Conservation (phyloP, 371 early-diverging fungal genomes). For the Mortierella sp. region DNA sequence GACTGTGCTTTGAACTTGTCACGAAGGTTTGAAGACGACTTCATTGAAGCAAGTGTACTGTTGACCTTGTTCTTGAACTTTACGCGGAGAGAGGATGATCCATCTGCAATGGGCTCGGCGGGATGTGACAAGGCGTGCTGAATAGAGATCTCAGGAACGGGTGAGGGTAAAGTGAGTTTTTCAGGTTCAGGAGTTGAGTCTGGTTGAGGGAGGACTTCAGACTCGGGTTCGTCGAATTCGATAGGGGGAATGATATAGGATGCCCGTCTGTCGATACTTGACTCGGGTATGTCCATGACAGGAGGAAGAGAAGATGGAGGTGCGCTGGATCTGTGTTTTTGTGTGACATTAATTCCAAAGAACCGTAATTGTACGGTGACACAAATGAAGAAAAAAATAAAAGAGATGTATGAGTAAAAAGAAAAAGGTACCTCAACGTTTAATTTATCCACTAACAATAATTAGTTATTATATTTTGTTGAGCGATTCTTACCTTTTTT, state of each 20-base stretch:
- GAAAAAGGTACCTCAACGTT: not conserved
- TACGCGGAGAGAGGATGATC: slow-evolving; percentile 22
- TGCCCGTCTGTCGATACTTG: slow-evolving; percentile 16
- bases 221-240: slow-evolving; percentile 13
- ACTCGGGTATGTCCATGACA: not conserved
- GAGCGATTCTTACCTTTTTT: slow-evolving; percentile 27
- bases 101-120: not conserved
- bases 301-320: slow-evolving; percentile 17
- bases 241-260: slow-evolving; percentile 37
- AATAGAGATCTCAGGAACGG: not conserved
- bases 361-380: slow-evolving; percentile 3
- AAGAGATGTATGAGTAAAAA: not conserved
- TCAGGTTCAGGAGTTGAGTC: not conserved
- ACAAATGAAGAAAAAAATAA: slow-evolving; percentile 7
- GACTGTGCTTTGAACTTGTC: slow-evolving; percentile 21
- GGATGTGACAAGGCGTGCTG: not conserved
- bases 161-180: not conserved
- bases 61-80: slow-evolving; percentile 44
- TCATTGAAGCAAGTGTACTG: slow-evolving; percentile 41
- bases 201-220: not conserved
- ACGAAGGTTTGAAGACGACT: slow-evolving; percentile 37
- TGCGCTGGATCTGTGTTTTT: slow-evolving; percentile 32
- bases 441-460: not conserved
- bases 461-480: not conserved
- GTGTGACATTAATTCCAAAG: slow-evolving; percentile 1